phyloP scores from a whole-genome alignment of 2,329 filamentous ascomycete species.

The Pestalotiopsis sp. region DNA sequence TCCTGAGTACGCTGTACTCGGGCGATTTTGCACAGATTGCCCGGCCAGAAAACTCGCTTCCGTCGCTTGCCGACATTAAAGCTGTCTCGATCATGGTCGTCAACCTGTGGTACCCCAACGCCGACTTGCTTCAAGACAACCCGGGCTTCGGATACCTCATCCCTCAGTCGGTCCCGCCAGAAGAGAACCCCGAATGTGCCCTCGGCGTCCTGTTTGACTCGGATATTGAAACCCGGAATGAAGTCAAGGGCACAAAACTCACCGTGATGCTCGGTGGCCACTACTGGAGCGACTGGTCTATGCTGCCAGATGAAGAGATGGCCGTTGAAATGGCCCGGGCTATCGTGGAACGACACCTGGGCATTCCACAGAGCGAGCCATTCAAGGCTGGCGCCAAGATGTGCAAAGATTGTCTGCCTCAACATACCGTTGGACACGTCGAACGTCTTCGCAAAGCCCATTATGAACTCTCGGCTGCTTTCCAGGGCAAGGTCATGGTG shows the following conservation, averaged over 20 bases:
- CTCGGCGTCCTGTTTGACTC: constrained; percentile 94
- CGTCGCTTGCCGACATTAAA: constrained; percentile 54
- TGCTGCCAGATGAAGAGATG: constrained; percentile 64
- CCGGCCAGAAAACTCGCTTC: constrained; percentile 37
- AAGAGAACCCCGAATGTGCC: constrained; percentile 78
- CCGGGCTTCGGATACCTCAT: constrained; percentile 91
- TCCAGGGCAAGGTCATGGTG: constrained; percentile 66
- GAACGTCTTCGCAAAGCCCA: constrained; percentile 61
- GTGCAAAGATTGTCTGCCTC: constrained; percentile 78
- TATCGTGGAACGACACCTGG: constrained; percentile 74
- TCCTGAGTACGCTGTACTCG: constrained; percentile 66
- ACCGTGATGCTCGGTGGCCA: constrained; percentile 96
- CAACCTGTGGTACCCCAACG: constrained; percentile 79
- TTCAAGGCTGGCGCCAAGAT: constrained; percentile 61
- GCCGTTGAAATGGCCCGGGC: constrained; percentile 70
- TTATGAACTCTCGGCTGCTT: constrained; percentile 55
- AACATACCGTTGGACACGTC: constrained; percentile 82
- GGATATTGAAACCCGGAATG: constrained; percentile 47
- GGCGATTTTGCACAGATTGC: constrained; percentile 44
- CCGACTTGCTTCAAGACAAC: constrained; percentile 61
- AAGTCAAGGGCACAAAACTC: constrained; percentile 71
- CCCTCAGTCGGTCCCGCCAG: constrained; percentile 69
- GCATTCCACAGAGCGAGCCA: constrained; percentile 63
- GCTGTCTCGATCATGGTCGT: constrained; percentile 88
- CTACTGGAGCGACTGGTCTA: constrained; percentile 73